These are phyloP conservation scores for Cryphonectria parasitica DNA, from an alignment of 2,329 filamentous ascomycete species.

Conservation along the genomic window DNA sequence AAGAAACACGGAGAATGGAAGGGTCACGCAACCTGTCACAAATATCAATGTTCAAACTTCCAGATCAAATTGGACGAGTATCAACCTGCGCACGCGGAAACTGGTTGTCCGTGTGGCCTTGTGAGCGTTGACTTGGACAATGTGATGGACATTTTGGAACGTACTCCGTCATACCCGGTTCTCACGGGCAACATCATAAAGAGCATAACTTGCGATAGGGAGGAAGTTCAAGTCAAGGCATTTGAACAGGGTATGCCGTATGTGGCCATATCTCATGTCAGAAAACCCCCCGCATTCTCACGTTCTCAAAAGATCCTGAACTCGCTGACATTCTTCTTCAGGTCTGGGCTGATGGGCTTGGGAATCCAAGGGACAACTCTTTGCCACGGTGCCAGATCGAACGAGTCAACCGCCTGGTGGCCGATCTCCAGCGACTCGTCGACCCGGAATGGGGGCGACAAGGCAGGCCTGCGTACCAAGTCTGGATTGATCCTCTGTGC, in stretches of 20 bases:
- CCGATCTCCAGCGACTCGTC: constrained; percentile 28
- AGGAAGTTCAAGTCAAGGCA: background rate
- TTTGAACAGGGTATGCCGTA: background rate
- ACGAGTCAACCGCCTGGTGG: constrained; percentile 5
- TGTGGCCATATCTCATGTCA: background rate
- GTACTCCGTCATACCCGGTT: background rate
- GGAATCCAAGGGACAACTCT: background rate
- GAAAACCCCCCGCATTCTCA: background rate
- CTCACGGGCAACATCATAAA: background rate
- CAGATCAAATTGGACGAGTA: constrained; percentile 39
- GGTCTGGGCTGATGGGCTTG: constrained; percentile 1
- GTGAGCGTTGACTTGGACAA: background rate
- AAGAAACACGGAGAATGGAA: constrained; percentile 18
- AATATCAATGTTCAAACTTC: constrained; percentile 35
- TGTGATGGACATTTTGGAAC: background rate
- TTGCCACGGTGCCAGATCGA: background rate
- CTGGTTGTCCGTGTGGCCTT: constrained; percentile 32
- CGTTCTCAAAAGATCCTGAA: background rate
- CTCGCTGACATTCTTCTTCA: background rate
- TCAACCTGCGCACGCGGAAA: constrained; percentile 32
- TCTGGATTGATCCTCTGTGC: constrained; percentile 43
- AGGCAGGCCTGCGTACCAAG: constrained; percentile 27
- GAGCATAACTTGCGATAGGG: background rate
- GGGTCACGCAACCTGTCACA: constrained; percentile 37
- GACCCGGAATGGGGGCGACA: background rate